Base-by-base conservation (phyloP, 768 basidiomycete genomes). In the Chalciporus piperatus region DNA sequence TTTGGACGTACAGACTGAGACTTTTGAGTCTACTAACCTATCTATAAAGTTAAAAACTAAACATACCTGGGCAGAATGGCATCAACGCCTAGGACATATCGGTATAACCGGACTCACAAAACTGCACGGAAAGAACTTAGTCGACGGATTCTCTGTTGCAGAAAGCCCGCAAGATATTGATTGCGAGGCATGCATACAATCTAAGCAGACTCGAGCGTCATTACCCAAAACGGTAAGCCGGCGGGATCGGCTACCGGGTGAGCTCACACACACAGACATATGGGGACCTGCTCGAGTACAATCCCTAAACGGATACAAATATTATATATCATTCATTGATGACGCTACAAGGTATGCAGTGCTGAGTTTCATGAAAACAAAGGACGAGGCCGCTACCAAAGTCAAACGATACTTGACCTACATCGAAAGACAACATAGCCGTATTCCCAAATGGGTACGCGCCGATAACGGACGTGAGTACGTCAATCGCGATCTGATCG, bases 381-480 rank as follows among this genome's bases (percentile, higher is more conserved):
- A 72, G 25, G 49, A 49, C 1, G 57, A 62, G 0, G 59, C 57
- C 0, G 47, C 57, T 1, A 57, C 57, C 0, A 41, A 57, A 8
- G 65, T 68, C 8, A 47, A 53, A 25, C 56, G 58, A 8, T 56
- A 60, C 23, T 20, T 50, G 3, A 40, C 35, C 0, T 41, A 41
- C 23, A 16, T 69, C 0, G 52, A 68, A 17, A 46, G 52, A 23
- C 44, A 63, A 46, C 22, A 14, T n/a, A 38, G 49, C 11, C 30
- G 23, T 6, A 11, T 20, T 6, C 57, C 55, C 0, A 60, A 47
- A 22, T 49, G 27, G 2, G 42, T 69, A 3, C 44, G 61, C 10
- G 57, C 62, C 2, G 66, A 74, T 37, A 72, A 70, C 55, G 70
- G 70, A 0, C 61, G 52, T 7, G 70, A 74, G 51, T 62, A 70